Percentiles rank a stretch among this genome's conserved stretches.
phyloP scores from a whole-genome alignment of 116 monocot species.

The Posidonia oceanica region DNA sequence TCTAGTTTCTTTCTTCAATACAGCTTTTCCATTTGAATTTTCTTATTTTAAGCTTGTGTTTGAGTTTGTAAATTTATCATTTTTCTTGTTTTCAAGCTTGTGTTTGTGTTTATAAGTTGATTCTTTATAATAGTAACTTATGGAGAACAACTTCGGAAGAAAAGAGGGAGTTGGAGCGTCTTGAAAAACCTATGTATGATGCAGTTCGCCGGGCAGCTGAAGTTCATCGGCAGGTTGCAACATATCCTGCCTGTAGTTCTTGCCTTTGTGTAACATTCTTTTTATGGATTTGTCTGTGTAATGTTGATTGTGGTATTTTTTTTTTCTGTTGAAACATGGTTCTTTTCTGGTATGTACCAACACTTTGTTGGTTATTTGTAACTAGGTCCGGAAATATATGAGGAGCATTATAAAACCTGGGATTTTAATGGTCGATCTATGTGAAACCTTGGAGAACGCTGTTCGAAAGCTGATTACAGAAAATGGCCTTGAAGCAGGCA shows the following conservation, averaged over 20 bases:
- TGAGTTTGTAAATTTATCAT: too few relatives aligned
- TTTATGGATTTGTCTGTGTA: background rate
- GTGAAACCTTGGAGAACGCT: constrained; percentile 95
- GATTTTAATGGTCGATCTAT: constrained; percentile 86
- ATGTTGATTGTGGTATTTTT: background rate
- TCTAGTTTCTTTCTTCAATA: too few relatives aligned
- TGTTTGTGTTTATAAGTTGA: background rate
- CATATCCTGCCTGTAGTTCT: background rate
- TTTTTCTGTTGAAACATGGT: background rate
- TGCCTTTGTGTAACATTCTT: background rate
- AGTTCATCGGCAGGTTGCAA: constrained; percentile 86
- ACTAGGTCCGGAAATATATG: constrained; percentile 89
- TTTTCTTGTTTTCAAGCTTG: too few relatives aligned
- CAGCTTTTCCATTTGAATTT: too few relatives aligned
- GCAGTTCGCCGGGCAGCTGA: constrained; percentile 93
- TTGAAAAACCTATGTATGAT: constrained; percentile 84
- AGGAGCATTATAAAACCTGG: constrained; percentile 80
- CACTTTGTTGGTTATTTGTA: background rate
- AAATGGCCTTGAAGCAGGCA: constrained; percentile 94
- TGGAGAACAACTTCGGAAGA: constrained; percentile 97
- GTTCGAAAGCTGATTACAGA: constrained; percentile 84
- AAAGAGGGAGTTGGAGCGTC: constrained; percentile 85
- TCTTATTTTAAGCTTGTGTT: too few relatives aligned
- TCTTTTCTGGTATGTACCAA: background rate
- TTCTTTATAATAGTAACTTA: constrained; percentile 44